Conservation (phyloP, 768 basidiomycete species). For the Russula olivacea region DNA sequence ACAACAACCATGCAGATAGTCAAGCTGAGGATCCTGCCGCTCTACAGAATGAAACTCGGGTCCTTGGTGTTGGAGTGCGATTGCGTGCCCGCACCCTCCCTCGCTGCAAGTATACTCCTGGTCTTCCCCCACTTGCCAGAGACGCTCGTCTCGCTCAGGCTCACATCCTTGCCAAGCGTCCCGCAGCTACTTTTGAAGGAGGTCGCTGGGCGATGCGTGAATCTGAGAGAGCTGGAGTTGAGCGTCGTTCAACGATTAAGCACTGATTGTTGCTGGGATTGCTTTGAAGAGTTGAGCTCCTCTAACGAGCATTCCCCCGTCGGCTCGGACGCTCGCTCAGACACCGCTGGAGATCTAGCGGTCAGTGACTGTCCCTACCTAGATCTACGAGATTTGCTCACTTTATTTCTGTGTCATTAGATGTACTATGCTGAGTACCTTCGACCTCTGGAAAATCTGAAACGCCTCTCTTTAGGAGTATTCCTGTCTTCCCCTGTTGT, state of each 20-base stretch:
- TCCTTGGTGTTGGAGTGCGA: constrained; percentile 24
- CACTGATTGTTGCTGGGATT: constrained; percentile 53
- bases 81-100: constrained; percentile 17
- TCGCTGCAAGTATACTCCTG: constrained; percentile 21
- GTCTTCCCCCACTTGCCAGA: constrained; percentile 28
- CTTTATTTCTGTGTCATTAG: constrained; percentile 30
- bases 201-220: constrained; percentile 44
- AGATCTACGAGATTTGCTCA: background rate
- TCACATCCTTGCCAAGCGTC: constrained; percentile 54
- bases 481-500: constrained; percentile 53
- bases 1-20: constrained; percentile 22
- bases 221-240: constrained; percentile 45
- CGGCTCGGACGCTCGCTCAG: constrained; percentile 39
- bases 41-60: constrained; percentile 10
- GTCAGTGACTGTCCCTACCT: constrained; percentile 37
- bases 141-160: constrained; percentile 42
- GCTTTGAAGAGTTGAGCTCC: constrained; percentile 56
- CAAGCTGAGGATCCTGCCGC: constrained; percentile 11
- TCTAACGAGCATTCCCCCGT: constrained; percentile 58
- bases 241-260: constrained; percentile 57
- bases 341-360: constrained; percentile 40
- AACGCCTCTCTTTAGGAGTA: constrained; percentile 52
- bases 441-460: constrained; percentile 41
- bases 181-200: constrained; percentile 43
- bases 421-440: constrained; percentile 40